phyloP scores from a whole-genome alignment of 192 early-diverging fungal species.

The Coemansia sp. region DNA sequence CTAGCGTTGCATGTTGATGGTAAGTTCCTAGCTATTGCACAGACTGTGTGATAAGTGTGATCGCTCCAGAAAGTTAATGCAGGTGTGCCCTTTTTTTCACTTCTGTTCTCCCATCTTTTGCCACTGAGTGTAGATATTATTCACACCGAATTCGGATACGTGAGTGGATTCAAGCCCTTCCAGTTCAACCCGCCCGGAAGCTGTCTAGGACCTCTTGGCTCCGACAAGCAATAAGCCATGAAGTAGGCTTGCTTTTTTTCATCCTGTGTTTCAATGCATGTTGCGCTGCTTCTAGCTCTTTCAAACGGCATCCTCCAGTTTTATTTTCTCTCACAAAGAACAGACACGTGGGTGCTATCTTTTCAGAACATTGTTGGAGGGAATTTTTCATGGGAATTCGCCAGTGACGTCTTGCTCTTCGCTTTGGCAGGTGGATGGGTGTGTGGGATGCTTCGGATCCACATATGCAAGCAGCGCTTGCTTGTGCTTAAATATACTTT shows the following conservation, averaged over 20 bases:
- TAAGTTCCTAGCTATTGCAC: slow-evolving; percentile 20
- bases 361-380: neutral
- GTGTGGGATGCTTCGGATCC: neutral
- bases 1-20: slow-evolving; percentile 54
- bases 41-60: neutral
- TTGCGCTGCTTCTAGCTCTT: neutral
- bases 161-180: slow-evolving; percentile 54
- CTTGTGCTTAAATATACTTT: slow-evolving; percentile 5
- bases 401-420: neutral
- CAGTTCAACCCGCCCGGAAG: slow-evolving; percentile 56
- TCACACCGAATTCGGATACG: slow-evolving; percentile 52
- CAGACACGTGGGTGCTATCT: neutral
- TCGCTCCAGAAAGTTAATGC: neutral
- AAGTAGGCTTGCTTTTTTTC: neutral
- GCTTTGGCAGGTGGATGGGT: neutral
- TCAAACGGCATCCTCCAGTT: neutral
- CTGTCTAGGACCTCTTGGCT: slow-evolving; percentile 48
- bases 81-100: neutral
- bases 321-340: neutral
- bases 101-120: neutral
- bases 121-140: slow-evolving; percentile 43
- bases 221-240: slow-evolving; percentile 5
- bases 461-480: neutral
- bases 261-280: neutral
- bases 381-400: neutral